Base-by-base conservation (phyloP, 164 flowering plant genomes). In the Magnolia kwangsiensis region DNA sequence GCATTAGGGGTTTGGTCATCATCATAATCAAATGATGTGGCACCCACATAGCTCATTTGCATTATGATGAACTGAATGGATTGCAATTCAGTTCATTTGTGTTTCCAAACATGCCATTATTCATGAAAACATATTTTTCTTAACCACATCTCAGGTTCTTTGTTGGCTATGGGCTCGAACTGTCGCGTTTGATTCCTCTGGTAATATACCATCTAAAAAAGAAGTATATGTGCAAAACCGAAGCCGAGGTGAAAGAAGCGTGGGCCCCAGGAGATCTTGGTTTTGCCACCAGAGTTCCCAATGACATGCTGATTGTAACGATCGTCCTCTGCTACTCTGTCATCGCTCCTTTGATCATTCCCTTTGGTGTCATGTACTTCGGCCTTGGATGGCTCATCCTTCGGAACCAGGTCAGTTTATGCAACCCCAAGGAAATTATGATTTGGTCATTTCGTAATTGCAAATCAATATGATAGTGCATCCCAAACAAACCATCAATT, bases 101-200 rank as follows among this genome's bases (percentile, higher is more conserved):
- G 7, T 5, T 37, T 37, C 45, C 7, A 37, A 37, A 37, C 45
- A 5, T 37, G 45, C 45, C 45, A 37, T 37, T 37, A 37, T 37
- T 37, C 45, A 37, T 37, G 45, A 37, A 37, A 37, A 37, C 45
- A 37, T 37, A 37, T 37, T 37, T 37, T 5, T 37, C 45, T 37
- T 37, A 37, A 37, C 45, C 45, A 37, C 45, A 37, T 68, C 3
- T 66, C 87, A 95, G 99, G 86, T 94, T 94, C 83, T 94, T 96
- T 80, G 93, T 96, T 51, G 97, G 97, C 72, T 92, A 90, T 84
- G 99, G 99, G 67, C 92, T 96, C 31, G 97, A 94, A 86, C 84
- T 96, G 45, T 92, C 97, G 0, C 85, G 99, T 7, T 74, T 96
- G 73, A 84, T 96, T 77, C 98, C 99, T 59, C 79, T 96, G 7